These are phyloP conservation scores for Globisporangium alternatum DNA, from an alignment of 352 stramenopile species.

Conservation along the genomic window DNA sequence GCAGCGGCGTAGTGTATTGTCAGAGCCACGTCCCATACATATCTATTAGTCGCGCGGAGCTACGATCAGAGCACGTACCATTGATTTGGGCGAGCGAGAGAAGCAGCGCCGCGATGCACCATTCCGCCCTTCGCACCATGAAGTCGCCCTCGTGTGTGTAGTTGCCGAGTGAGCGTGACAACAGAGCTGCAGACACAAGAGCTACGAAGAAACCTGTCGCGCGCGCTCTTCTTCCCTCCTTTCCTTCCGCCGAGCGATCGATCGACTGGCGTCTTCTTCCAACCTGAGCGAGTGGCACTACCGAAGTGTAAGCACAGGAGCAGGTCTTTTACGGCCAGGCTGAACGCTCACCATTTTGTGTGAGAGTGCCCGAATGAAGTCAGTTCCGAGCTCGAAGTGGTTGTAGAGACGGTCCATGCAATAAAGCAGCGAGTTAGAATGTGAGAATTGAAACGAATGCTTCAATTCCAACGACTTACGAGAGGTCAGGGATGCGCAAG, in stretches of 20 bases:
- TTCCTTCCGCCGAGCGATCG: background rate
- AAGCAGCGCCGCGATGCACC: conserved; percentile 15
- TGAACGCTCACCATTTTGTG: background rate
- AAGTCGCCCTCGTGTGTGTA: conserved; percentile 2
- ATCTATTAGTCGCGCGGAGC: background rate
- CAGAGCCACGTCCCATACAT: background rate
- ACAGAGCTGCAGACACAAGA: background rate
- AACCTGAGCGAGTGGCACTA: background rate
- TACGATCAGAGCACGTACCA: background rate
- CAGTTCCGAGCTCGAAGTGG: background rate
- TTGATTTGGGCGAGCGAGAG: conserved; percentile 12
- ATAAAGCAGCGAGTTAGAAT: too few species aligned
- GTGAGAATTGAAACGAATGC: too few species aligned
- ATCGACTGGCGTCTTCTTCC: background rate
- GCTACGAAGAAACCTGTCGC: background rate
- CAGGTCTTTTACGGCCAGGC: background rate
- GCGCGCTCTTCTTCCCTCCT: background rate
- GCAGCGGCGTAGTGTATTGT: background rate
- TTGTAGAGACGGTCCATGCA: conserved; percentile 5
- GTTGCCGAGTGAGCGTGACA: background rate
- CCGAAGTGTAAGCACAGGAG: background rate
- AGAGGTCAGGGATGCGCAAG: background rate
- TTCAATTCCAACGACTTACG: too few species aligned
- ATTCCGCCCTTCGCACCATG: conserved; percentile 14
- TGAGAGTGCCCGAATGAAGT: background rate